phyloP scores from a whole-genome alignment of 371 early-diverging fungal species.

The Mucor velutinosus region DNA sequence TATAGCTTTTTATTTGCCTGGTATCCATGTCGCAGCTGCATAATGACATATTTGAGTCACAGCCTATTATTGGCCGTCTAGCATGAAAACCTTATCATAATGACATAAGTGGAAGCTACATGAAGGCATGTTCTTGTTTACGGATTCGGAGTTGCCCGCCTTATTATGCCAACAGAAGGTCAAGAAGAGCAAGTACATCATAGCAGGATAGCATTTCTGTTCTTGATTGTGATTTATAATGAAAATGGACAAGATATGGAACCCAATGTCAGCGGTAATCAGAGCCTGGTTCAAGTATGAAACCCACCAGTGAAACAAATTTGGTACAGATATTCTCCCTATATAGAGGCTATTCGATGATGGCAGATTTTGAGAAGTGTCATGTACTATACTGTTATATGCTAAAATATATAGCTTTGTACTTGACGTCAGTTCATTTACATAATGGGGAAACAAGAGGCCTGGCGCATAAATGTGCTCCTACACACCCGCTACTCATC shows the following conservation, averaged over 20 bases:
- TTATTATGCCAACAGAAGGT: not conserved
- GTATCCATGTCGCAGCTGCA: not conserved
- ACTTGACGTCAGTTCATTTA: not conserved
- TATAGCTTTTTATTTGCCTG: not conserved
- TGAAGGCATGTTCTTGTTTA: not conserved
- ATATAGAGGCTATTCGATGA: not conserved
- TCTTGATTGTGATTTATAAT: too few species aligned
- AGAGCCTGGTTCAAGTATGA: too few species aligned
- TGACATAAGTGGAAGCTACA: conserved; percentile 8
- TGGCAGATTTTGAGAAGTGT: not conserved
- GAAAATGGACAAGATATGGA: too few species aligned
- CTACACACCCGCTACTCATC: too few species aligned
- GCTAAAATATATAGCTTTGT: not conserved
- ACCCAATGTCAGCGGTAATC: too few species aligned
- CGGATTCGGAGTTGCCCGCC: not conserved
- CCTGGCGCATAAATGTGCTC: too few species aligned
- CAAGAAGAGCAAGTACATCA: not conserved
- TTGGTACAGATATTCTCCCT: not conserved
- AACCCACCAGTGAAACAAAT: too few species aligned
- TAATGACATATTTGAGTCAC: conserved; percentile 3
- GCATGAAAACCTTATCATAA: conserved; percentile 9
- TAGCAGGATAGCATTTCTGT: not conserved
- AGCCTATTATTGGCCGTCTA: not conserved
- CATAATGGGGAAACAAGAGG: not conserved
- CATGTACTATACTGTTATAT: not conserved